Evolutionary conservation across 495 filamentous ascomycete genomes (phyloP).

Genomic region (Glonium stellatum): DNA sequence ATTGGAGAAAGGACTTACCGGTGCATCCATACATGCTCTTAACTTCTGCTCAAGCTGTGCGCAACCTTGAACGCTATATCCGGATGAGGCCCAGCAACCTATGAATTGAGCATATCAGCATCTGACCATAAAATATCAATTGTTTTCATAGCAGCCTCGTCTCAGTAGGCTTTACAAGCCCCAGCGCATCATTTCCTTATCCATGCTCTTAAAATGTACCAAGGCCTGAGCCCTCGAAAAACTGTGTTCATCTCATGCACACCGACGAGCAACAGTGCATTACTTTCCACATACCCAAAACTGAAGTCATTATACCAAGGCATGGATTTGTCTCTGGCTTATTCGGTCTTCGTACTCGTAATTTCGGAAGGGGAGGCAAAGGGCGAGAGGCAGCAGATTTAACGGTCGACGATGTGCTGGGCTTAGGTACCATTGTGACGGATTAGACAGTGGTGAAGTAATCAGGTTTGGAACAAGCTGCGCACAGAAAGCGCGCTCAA

Average conservation of each 20-base stretch:
- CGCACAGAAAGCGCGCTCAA: background rate
- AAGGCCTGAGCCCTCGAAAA: no score
- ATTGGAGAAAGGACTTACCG: slow-evolving; percentile 43
- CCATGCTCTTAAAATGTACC: no score
- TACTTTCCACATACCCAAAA: slow-evolving; percentile 62
- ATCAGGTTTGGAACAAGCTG: background rate
- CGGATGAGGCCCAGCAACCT: slow-evolving; percentile 95
- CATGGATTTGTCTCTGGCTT: slow-evolving; percentile 70
- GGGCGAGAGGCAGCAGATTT: slow-evolving; percentile 47
- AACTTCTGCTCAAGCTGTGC: slow-evolving; percentile 72
- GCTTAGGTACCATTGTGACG: slow-evolving; percentile 45
- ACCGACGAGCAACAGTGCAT: background rate
- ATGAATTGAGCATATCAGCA: slow-evolving; percentile 13
- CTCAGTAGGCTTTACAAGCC: background rate
- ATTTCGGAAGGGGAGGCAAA: slow-evolving; percentile 75
- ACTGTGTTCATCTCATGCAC: background rate
- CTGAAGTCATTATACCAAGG: slow-evolving; percentile 74
- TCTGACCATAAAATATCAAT: background rate
- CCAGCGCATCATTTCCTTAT: no score
- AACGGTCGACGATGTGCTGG: slow-evolving; percentile 17
- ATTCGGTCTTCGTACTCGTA: slow-evolving; percentile 81
- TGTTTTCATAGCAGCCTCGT: background rate
- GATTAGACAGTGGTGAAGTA: background rate
- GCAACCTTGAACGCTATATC: slow-evolving; percentile 67
- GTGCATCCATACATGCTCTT: slow-evolving; percentile 87